Base-by-base conservation (phyloP, 2,329 filamentous ascomycete genomes). In the Conoideocrella luteorostrata region DNA sequence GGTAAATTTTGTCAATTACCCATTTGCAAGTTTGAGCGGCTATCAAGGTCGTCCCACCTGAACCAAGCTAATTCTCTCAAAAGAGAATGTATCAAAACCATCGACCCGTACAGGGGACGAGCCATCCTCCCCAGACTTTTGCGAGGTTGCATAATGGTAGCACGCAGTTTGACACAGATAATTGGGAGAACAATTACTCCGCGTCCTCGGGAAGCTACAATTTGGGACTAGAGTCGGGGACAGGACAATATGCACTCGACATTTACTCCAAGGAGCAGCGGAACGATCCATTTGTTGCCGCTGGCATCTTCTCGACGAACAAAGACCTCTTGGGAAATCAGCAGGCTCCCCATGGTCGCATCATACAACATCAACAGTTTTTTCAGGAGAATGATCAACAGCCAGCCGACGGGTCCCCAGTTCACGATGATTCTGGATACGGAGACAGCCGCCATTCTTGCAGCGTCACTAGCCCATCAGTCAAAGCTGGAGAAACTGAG, bases 391-490 rank as follows among this genome's bases (percentile, higher is more conserved):
- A 17, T 22, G 36, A 64, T 62, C 47, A 63, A 62, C 37, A 69
- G 64, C 4, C 41, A 58, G 34, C 53, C 62, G 32, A 26, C 12
- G 15, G 11, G 13, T 36, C 22, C 12, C 12, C 33, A 20, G 21
- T 13, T 21, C 34, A 34, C 9, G 59, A 64, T 3, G 72, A 75
- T 50, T 75, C 72, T 10, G 70, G 69, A 18, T 76, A 75, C 48
- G 69, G 61, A 7, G 67, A 68, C 40, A 64, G 63, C 44, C 52
- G 54, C 18, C 49, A 64, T 5, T 65, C 65, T 20, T 66, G 58
- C 21, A 74, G 72, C 49, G 60, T 68, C 40, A 63, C 64, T 7
- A 70, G 67, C 33, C 59, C 50, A 12, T 75, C 73, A 1, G 54
- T 67, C 30, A 68, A 64, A 48, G 70, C 64, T 2, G 71, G 26